These are phyloP conservation scores for Wickerhamiella sergipiensis DNA, from an alignment of 805 yeast species.

Conservation along the genomic window DNA sequence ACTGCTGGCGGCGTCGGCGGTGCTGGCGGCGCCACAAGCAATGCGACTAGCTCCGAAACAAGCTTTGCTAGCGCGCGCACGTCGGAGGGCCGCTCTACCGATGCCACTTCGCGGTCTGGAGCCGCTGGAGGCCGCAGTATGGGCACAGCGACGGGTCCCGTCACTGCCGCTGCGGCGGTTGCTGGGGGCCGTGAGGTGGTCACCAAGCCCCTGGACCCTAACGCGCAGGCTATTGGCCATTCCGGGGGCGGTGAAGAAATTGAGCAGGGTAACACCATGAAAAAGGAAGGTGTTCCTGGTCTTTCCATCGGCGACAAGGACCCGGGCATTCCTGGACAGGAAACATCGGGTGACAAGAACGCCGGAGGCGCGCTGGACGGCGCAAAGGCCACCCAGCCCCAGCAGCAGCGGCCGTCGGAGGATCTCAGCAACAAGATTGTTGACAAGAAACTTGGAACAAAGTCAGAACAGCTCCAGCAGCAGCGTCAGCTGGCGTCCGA, in stretches of 20 bases:
- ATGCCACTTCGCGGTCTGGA: background rate
- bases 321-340: conserved; percentile 15
- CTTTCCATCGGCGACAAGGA: conserved; percentile 15
- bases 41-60: background rate
- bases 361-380: background rate
- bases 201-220: conserved; percentile 19
- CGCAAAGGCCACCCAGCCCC: conserved; percentile 2
- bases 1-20: conserved; percentile 3
- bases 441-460: conserved; percentile 11
- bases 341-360: background rate
- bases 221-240: conserved; percentile 13
- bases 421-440: conserved; percentile 6
- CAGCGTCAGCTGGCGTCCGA: conserved; percentile 44
- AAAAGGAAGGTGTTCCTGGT: conserved; percentile 18
- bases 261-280: conserved; percentile 9
- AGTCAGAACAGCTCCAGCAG: conserved; percentile 22
- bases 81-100: background rate
- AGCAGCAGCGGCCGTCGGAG: conserved; percentile 6
- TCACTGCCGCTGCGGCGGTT: background rate
- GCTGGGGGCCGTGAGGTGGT: background rate
- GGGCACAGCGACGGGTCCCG: background rate
- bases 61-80: background rate
- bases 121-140: background rate
- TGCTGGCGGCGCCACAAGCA: background rate
- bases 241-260: background rate